Conservation (phyloP, 2,329 filamentous ascomycete genomes). For the Colletotrichum destructivum region DNA sequence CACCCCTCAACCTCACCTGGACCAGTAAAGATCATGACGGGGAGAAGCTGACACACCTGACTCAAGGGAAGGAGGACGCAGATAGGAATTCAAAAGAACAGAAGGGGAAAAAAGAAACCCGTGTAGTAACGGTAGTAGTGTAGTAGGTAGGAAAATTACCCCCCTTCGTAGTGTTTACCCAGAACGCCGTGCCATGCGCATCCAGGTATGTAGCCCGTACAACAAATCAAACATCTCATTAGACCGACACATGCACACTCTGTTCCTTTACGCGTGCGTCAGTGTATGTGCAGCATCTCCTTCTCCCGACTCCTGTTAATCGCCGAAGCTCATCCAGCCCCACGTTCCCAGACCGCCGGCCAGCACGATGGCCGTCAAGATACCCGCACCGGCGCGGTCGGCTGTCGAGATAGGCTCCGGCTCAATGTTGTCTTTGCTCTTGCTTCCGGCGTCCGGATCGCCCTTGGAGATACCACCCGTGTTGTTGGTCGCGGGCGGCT, state of each 20-base stretch:
- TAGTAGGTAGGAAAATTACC: neutral
- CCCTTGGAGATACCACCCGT: constrained; percentile 67
- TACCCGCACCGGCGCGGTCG: constrained; percentile 64
- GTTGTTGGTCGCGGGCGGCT: constrained; percentile 59
- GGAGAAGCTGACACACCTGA: neutral
- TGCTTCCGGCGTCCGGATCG: constrained; percentile 57
- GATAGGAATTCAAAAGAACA: neutral
- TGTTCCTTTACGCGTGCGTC: neutral
- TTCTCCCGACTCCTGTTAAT: neutral
- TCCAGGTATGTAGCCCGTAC: constrained; percentile 37
- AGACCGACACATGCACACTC: neutral
- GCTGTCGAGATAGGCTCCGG: constrained; percentile 56
- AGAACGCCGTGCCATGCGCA: constrained; percentile 41
- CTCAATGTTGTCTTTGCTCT: constrained; percentile 50
- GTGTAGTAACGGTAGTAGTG: constrained; percentile 1
- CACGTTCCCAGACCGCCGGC: constrained; percentile 60
- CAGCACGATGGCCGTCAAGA: constrained; percentile 63
- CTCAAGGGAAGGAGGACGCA: neutral
- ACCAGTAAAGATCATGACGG: too few relatives aligned
- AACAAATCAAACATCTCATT: constrained; percentile 25
- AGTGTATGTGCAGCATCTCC: neutral
- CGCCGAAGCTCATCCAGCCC: constrained; percentile 63
- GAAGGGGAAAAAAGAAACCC: neutral
- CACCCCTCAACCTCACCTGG: neutral
- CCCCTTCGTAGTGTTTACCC: constrained; percentile 17